These are phyloP conservation scores for Oryza meridionalis DNA, from an alignment of 176 grass and related monocot species.

Conservation along the genomic window DNA sequence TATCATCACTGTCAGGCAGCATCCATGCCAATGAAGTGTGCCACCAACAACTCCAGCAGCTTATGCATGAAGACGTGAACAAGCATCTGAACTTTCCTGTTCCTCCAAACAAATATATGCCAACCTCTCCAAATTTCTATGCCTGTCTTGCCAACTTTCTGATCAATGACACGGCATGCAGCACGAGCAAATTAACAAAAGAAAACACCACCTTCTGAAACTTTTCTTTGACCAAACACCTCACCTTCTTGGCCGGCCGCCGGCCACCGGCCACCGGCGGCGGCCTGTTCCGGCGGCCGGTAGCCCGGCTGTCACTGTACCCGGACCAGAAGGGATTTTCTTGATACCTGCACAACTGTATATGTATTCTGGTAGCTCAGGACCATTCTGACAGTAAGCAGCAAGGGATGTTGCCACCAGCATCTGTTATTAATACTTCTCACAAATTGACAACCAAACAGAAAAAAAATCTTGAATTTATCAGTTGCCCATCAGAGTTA, in stretches of 20 bases:
- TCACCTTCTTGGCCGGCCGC: not conserved
- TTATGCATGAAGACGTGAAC: constrained; percentile 10
- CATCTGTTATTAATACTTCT: constrained; percentile 23
- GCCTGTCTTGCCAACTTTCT: constrained; percentile 5
- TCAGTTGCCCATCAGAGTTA: constrained; percentile 46
- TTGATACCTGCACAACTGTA: constrained; percentile 33
- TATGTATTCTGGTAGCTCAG: constrained; percentile 35
- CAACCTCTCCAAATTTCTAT: constrained; percentile 35
- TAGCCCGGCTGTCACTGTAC: constrained; percentile 32
- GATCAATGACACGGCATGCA: not conserved
- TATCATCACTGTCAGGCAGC: constrained; percentile 5
- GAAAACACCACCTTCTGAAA: not conserved
- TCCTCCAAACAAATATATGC: not conserved
- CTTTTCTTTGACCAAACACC: constrained; percentile 1
- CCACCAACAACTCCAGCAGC: constrained; percentile 41
- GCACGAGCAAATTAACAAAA: constrained; percentile 30
- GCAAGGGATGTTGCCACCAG: constrained; percentile 35
- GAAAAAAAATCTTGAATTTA: constrained; percentile 40
- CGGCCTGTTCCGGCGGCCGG: not conserved
- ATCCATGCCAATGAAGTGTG: constrained; percentile 36
- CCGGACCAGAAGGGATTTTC: constrained; percentile 20
- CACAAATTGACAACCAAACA: constrained; percentile 33
- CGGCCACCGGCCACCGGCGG: constrained; percentile 1
- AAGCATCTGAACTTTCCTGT: constrained; percentile 18
- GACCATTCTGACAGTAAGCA: constrained; percentile 46